These are phyloP conservation scores for Colletotrichum chrysophilum DNA, from an alignment of 2,329 filamentous ascomycete genomes.

Conservation along the genomic window DNA sequence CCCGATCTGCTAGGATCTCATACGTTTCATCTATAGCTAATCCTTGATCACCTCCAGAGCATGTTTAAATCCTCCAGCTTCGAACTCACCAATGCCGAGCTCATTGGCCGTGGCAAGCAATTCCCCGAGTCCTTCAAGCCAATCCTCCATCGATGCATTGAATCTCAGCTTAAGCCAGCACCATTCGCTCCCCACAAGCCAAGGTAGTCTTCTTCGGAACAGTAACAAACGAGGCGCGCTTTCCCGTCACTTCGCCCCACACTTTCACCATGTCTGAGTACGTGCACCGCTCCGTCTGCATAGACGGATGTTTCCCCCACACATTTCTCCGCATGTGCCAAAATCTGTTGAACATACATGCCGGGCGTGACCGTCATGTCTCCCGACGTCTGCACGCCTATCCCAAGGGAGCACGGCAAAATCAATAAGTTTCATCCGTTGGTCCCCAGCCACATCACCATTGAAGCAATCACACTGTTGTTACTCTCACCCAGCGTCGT, in stretches of 20 bases:
- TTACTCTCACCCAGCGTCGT: fast-evolving
- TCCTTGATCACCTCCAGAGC: not conserved
- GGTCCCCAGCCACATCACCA: not conserved
- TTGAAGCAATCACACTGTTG: not conserved
- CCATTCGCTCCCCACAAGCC: not conserved
- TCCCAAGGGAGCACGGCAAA: not conserved
- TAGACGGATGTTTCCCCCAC: not conserved
- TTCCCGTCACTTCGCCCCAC: not conserved
- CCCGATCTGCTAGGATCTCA: no score
- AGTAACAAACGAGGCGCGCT: not conserved
- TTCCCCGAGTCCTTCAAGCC: not conserved
- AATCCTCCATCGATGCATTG: not conserved
- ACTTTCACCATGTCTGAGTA: not conserved
- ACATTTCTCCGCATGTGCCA: fast-evolving
- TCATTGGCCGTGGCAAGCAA: not conserved
- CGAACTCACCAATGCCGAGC: not conserved
- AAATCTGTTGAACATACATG: not conserved
- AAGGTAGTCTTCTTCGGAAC: not conserved
- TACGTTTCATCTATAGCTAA: not conserved
- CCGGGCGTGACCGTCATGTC: not conserved
- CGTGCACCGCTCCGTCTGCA: not conserved
- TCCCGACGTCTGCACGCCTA: not conserved
- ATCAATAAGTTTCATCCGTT: not conserved
- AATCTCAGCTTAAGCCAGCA: not conserved
- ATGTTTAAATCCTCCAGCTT: not conserved